Conservation (phyloP, 495 filamentous ascomycete species). For the Podospora pseudopauciseta region DNA sequence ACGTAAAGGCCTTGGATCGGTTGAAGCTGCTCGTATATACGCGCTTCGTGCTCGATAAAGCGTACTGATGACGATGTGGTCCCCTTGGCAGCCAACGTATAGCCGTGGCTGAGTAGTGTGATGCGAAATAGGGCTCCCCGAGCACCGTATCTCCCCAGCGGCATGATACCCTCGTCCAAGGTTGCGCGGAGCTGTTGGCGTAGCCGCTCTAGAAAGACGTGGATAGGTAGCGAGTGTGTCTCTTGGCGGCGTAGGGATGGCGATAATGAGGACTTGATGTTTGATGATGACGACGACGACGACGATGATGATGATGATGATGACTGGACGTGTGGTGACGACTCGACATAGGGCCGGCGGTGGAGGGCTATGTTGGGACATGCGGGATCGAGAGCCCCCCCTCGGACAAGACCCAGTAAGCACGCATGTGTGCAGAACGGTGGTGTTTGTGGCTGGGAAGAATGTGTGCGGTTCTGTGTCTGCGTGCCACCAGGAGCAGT, state of each 20-base stretch:
- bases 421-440: slow-evolving; percentile 7
- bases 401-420: slow-evolving; percentile 1
- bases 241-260: too few relatives aligned
- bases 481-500: slow-evolving; percentile 5
- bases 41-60: slow-evolving; percentile 39
- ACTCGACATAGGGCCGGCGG: too few relatives aligned
- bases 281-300: too few relatives aligned
- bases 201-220: too few relatives aligned
- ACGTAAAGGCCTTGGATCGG: slow-evolving; percentile 36
- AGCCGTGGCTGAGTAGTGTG: slow-evolving; percentile 36
- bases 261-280: too few relatives aligned
- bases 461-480: slow-evolving; percentile 8
- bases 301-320: too few relatives aligned
- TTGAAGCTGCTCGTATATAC: slow-evolving; percentile 36
- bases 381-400: too few relatives aligned
- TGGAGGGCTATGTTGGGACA: too few relatives aligned
- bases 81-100: slow-evolving; percentile 49
- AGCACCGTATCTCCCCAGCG: slow-evolving; percentile 19
- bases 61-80: slow-evolving; percentile 33
- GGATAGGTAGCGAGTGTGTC: too few relatives aligned
- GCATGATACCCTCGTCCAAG: slow-evolving; percentile 22
- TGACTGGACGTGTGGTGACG: too few relatives aligned
- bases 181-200: too few relatives aligned
- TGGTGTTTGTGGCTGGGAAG: slow-evolving; percentile 8
- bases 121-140: slow-evolving; percentile 41